Percentiles rank a stretch among this genome's conserved stretches.
These are phyloP conservation scores for Brassica hybrid DNA, from an alignment of 441 rosid species.

Conservation along the genomic window DNA sequence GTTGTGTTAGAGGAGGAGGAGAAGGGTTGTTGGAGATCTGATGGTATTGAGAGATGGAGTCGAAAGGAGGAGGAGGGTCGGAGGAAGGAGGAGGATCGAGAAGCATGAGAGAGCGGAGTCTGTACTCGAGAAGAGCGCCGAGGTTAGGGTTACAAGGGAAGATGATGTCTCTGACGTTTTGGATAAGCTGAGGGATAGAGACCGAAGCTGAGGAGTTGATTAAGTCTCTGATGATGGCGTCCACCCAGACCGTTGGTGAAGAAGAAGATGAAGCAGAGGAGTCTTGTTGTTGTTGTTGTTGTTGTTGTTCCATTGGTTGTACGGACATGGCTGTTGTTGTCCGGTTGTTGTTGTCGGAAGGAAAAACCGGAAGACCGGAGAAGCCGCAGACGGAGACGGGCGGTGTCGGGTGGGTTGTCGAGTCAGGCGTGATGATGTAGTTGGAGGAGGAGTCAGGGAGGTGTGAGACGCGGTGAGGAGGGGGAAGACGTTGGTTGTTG, in stretches of 20 bases:
- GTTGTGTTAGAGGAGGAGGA: conserved; percentile 34
- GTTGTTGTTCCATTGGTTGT: conserved; percentile 46
- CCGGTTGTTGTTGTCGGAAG: conserved; percentile 53
- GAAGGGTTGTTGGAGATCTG: conserved; percentile 42
- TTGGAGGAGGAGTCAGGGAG: conserved; percentile 34
- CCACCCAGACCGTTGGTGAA: conserved; percentile 70
- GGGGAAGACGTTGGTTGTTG: conserved; percentile 31
- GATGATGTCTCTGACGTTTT: conserved; percentile 90
- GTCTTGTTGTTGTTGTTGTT: conserved; percentile 48
- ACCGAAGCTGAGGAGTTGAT: conserved; percentile 72
- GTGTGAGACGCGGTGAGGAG: conserved; percentile 49
- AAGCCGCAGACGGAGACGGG: conserved; percentile 86
- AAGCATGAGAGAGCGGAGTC: conserved; percentile 71
- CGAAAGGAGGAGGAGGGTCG: conserved; percentile 33
- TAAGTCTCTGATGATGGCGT: conserved; percentile 85
- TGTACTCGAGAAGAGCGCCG: conserved; percentile 79
- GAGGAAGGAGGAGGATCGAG: conserved; percentile 53
- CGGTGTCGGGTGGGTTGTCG: conserved; percentile 36
- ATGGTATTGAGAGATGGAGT: conserved; percentile 12
- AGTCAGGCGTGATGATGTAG: conserved; percentile 31
- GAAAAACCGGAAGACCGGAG: conserved; percentile 91
- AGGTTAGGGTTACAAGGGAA: conserved; percentile 95
- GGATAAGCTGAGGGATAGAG: conserved; percentile 93
- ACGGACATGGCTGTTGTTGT: conserved; percentile 28
- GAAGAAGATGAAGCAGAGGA: conserved; percentile 59